Percentiles rank a stretch among this genome's conserved stretches.
Conservation (phyloP, 495 filamentous ascomycete species). For the Xylaria acuta region DNA sequence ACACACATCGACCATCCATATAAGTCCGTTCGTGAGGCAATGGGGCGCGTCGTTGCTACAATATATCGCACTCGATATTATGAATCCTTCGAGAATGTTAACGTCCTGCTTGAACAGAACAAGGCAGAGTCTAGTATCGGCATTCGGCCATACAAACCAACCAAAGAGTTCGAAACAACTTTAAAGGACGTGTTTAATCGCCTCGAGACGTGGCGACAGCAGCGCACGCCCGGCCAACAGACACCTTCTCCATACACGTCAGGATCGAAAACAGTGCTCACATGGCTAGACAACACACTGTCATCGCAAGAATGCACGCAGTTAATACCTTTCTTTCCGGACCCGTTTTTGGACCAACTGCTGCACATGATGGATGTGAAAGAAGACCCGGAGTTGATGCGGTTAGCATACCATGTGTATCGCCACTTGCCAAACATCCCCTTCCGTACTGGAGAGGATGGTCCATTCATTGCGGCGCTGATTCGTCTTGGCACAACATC, state of each 20-base stretch:
- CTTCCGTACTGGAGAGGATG: conserved; percentile 83
- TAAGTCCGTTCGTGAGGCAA: conserved; percentile 93
- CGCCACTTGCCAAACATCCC: conserved; percentile 96
- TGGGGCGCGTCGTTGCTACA: conserved; percentile 85
- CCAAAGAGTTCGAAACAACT: conserved; percentile 72
- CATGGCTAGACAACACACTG: conserved; percentile 93
- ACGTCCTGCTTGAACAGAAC: conserved; percentile 76
- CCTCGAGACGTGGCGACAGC: conserved; percentile 85
- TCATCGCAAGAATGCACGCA: conserved; percentile 92
- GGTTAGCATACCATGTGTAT: conserved; percentile 95
- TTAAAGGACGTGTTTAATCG: conserved; percentile 78
- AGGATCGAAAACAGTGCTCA: conserved; percentile 91
- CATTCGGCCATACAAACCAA: conserved; percentile 79
- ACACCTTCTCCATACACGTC: conserved; percentile 94
- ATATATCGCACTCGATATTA: conserved; percentile 91
- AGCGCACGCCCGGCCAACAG: conserved; percentile 86
- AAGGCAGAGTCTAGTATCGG: conserved; percentile 82
- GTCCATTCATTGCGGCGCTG: conserved; percentile 79
- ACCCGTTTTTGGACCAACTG: conserved; percentile 86
- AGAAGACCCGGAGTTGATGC: conserved; percentile 95
- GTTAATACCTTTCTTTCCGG: conserved; percentile 88
- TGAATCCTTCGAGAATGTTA: conserved; percentile 84
- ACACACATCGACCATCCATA: conserved; percentile 95
- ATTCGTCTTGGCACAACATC: conserved; percentile 88
- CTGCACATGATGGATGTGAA: conserved; percentile 99